Percentiles rank a stretch among this genome's conserved stretches.
These are phyloP conservation scores for Syncephalastrum contaminatum DNA, from an alignment of 371 early-diverging fungal species.

Conservation along the genomic window DNA sequence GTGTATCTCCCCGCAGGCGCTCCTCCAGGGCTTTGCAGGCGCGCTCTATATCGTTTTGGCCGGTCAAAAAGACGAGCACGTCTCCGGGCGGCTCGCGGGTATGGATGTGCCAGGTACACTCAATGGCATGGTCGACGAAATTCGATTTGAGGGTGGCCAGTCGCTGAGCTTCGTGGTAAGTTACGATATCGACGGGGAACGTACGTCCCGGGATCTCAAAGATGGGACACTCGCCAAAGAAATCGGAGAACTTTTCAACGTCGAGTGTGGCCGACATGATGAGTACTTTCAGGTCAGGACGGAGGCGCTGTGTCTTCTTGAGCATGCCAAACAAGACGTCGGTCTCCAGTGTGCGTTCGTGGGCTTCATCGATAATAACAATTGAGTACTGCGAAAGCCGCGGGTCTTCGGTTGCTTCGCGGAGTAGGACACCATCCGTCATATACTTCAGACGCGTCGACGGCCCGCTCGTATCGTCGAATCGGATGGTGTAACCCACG, in stretches of 20 bases:
- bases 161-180: slow-evolving; percentile 49
- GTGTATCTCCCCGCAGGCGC: slow-evolving; percentile 17
- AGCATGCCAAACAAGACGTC: slow-evolving; percentile 91
- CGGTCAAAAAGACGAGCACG: slow-evolving; percentile 89
- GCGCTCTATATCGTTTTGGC: slow-evolving; percentile 87
- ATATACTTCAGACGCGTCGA: slow-evolving; percentile 80
- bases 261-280: slow-evolving; percentile 87
- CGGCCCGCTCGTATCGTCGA: slow-evolving; percentile 64
- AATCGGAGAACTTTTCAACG: slow-evolving; percentile 71
- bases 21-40: slow-evolving; percentile 56
- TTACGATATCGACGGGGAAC: slow-evolving; percentile 74
- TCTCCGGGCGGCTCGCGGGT: slow-evolving; percentile 71
- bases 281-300: slow-evolving; percentile 66
- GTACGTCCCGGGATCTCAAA: slow-evolving; percentile 84
- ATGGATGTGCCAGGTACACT: slow-evolving; percentile 80
- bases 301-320: slow-evolving; percentile 53
- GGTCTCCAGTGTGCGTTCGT: slow-evolving; percentile 92
- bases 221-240: slow-evolving; percentile 77
- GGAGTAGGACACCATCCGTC: slow-evolving; percentile 92
- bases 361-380: slow-evolving; percentile 93
- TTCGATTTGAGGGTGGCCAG: slow-evolving; percentile 64
- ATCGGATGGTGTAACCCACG: slow-evolving; percentile 89
- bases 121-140: slow-evolving; percentile 69
- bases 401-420: slow-evolving; percentile 72
- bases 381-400: slow-evolving; percentile 63